A percentile compares a stretch with the other conserved stretches of the same genome.
Conservation (phyloP, 352 stramenopile species). For the Phytophthora fragariae region DNA sequence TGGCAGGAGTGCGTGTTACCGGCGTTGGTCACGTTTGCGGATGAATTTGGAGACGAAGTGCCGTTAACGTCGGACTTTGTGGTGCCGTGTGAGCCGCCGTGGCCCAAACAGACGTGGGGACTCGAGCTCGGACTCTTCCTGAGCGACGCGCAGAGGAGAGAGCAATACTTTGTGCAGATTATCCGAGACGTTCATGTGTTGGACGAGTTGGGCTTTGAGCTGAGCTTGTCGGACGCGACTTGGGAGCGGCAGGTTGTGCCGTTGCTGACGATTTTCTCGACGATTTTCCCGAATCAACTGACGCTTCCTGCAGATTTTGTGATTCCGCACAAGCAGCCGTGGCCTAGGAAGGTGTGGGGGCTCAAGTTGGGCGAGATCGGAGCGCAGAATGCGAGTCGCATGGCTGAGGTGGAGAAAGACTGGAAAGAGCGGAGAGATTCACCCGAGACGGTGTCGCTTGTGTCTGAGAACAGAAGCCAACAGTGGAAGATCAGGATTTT, state of each 20-base stretch:
- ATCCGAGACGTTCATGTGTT: conserved; percentile 21
- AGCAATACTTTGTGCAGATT: conserved; percentile 43
- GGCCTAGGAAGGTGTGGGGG: conserved; percentile 35
- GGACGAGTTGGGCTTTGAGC: conserved; percentile 33
- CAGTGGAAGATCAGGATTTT: conserved; percentile 33
- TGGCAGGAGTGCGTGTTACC: conserved; percentile 43
- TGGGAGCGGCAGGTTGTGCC: conserved; percentile 33
- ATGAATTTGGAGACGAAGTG: conserved; percentile 30
- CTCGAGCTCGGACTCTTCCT: conserved; percentile 33
- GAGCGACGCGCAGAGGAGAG: conserved; percentile 28
- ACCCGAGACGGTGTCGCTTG: neutral
- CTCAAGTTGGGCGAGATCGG: conserved; percentile 31
- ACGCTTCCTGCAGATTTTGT: conserved; percentile 25
- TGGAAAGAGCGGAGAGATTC: conserved; percentile 24
- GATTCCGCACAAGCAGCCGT: conserved; percentile 31
- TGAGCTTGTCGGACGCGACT: conserved; percentile 29
- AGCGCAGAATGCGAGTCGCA: conserved; percentile 19
- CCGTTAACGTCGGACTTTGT: conserved; percentile 28
- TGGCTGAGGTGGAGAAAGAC: conserved; percentile 7
- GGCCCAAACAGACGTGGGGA: conserved; percentile 39
- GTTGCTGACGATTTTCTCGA: conserved; percentile 34
- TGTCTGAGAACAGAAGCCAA: conserved; percentile 16
- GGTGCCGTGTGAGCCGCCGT: conserved; percentile 27
- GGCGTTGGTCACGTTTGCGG: conserved; percentile 36
- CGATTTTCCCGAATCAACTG: conserved; percentile 12